Evolutionary conservation across 306 rosid species (phyloP).

Genomic region (Myrica gale): DNA sequence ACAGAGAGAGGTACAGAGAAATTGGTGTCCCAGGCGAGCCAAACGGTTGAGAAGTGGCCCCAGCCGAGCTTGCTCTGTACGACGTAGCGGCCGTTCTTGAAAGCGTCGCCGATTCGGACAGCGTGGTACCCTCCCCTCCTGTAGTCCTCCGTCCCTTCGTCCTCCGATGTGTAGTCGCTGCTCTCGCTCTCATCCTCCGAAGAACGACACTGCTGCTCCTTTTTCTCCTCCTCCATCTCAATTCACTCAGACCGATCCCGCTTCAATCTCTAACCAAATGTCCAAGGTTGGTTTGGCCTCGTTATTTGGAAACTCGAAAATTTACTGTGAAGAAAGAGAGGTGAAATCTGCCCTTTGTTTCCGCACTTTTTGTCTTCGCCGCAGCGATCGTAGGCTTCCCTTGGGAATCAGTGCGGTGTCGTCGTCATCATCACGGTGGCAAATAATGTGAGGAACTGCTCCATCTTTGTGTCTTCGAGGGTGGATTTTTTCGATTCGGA

Average conservation of each 20-base stretch:
- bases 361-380: background rate
- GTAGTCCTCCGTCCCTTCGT: constrained; percentile 96
- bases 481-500: no score
- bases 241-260: background rate
- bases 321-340: background rate
- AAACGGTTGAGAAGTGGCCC: constrained; percentile 98
- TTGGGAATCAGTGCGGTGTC: constrained; percentile 16
- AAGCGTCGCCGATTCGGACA: constrained; percentile 76
- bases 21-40: constrained; percentile 93
- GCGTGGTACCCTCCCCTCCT: constrained; percentile 97
- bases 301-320: background rate
- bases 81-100: constrained; percentile 66
- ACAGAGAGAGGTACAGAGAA: constrained; percentile 40
- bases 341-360: background rate
- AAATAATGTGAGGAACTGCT: background rate
- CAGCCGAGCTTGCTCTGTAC: constrained; percentile 95
- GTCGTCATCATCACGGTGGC: constrained; percentile 14
- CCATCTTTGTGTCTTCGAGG: background rate
- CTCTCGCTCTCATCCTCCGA: constrained; percentile 56
- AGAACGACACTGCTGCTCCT: constrained; percentile 29
- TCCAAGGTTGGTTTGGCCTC: constrained; percentile 16
- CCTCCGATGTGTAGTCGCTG: constrained; percentile 94
- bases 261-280: background rate
- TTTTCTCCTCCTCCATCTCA: constrained; percentile 11
- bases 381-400: background rate